Conservation (phyloP, 176 grass and related monocot genomes). For the Coix lacrymajobi region DNA sequence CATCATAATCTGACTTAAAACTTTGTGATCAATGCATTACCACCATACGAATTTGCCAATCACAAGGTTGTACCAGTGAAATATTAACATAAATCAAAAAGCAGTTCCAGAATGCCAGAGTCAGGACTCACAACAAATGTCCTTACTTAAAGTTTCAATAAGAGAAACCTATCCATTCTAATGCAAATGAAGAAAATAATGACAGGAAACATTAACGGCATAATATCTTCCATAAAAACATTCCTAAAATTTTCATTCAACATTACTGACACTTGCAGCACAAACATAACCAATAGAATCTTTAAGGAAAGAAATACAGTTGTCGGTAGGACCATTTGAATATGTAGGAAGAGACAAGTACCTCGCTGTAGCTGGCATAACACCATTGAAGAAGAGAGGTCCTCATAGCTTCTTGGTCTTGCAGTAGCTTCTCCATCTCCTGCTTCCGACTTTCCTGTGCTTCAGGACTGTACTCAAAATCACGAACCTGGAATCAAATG, state of each 20-base stretch:
- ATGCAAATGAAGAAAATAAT: not conserved
- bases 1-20: not conserved
- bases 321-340: not conserved
- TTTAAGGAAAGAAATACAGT: not conserved
- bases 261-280: not conserved
- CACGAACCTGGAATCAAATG: slow-evolving; percentile 61
- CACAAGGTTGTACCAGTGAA: not conserved
- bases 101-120: not conserved
- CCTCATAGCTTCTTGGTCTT: slow-evolving; percentile 86
- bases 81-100: not conserved
- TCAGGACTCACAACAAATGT: not conserved
- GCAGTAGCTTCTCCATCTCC: slow-evolving; percentile 80
- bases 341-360: slow-evolving; percentile 28
- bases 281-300: not conserved
- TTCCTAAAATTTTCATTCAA: not conserved
- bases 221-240: not conserved
- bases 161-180: not conserved
- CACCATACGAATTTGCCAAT: not conserved
- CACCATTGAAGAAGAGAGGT: slow-evolving; percentile 89
- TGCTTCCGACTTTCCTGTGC: slow-evolving; percentile 73
- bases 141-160: not conserved
- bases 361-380: slow-evolving; percentile 96
- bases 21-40: not conserved
- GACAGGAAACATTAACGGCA: not conserved
- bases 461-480: slow-evolving; percentile 92